phyloP scores from a whole-genome alignment of 75 land plant genomes.

The Picea glauca region DNA sequence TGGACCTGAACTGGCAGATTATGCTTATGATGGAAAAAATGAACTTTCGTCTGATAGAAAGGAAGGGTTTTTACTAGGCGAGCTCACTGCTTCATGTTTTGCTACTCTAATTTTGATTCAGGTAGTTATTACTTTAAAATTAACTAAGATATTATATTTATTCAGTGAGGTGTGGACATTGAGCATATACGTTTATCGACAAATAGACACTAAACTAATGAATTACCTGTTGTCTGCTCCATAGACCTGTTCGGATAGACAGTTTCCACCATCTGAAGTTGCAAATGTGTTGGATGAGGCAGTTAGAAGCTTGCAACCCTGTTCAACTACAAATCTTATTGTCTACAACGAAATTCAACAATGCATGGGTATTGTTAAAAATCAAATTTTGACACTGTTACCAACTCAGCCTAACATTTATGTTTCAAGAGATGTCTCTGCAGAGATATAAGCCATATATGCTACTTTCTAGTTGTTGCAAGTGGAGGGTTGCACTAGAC shows the following conservation, averaged over 20 bases:
- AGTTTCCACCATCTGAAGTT: constrained; percentile 72
- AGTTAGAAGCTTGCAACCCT: constrained; percentile 61
- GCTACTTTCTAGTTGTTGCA: neutral
- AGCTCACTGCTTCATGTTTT: constrained; percentile 77
- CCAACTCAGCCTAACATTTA: constrained; percentile 36
- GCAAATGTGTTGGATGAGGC: constrained; percentile 73
- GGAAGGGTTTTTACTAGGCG: constrained; percentile 40
- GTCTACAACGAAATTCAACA: constrained; percentile 76
- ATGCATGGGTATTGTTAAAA: constrained; percentile 64
- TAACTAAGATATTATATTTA: neutral
- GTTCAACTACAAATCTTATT: constrained; percentile 63
- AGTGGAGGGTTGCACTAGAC: neutral
- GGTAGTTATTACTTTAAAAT: constrained; percentile 32
- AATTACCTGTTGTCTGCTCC: neutral
- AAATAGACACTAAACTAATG: neutral
- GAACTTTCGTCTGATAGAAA: constrained; percentile 8
- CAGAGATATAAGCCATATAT: neutral
- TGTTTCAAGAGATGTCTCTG: neutral
- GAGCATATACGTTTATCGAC: neutral
- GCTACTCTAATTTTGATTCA: constrained; percentile 85
- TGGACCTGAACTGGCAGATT: no score
- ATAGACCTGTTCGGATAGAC: constrained; percentile 82
- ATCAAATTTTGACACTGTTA: constrained; percentile 74
- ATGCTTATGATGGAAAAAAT: constrained; percentile 20
- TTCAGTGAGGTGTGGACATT: neutral